Conservation (phyloP, 2,329 filamentous ascomycete genomes). For the Fusarium sp. region DNA sequence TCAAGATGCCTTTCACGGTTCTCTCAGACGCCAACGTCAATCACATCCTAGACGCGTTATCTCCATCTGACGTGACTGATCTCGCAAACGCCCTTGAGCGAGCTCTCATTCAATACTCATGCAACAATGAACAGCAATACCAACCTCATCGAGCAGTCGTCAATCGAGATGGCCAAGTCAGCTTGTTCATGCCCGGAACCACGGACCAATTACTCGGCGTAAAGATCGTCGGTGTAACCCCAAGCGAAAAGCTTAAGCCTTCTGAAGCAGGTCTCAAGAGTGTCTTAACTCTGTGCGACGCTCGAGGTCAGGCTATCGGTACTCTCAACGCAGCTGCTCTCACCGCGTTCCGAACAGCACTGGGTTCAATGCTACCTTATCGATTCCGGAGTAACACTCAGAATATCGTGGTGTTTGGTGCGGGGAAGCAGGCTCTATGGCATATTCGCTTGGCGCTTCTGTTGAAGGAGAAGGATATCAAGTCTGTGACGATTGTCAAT, state of each 20-base stretch:
- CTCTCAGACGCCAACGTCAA: constrained; percentile 42
- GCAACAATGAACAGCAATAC: constrained; percentile 69
- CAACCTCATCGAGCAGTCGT: constrained; percentile 73
- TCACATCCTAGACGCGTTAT: constrained; percentile 37
- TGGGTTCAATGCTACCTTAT: constrained; percentile 72
- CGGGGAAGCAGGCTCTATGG: constrained; percentile 79
- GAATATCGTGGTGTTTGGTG: constrained; percentile 75
- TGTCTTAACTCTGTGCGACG: constrained; percentile 70
- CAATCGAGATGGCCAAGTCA: constrained; percentile 71
- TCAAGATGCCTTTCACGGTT: constrained; percentile 43
- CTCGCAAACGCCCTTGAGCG: constrained; percentile 35
- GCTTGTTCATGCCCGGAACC: constrained; percentile 75
- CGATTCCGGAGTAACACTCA: constrained; percentile 44
- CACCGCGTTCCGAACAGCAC: constrained; percentile 76
- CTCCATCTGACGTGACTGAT: constrained; percentile 28
- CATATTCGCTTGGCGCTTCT: constrained; percentile 75
- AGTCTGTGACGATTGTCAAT: constrained; percentile 51
- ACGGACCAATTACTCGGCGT: constrained; percentile 70
- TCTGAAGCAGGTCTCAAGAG: constrained; percentile 52
- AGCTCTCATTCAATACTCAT: constrained; percentile 63
- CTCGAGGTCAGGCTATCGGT: constrained; percentile 67
- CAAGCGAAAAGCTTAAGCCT: constrained; percentile 9
- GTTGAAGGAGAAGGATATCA: constrained; percentile 53
- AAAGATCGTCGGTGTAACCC: constrained; percentile 66
- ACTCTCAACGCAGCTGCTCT: constrained; percentile 76